Conservation (phyloP, 208 protist genomes). For the Acanthamoeba culbertsoni region DNA sequence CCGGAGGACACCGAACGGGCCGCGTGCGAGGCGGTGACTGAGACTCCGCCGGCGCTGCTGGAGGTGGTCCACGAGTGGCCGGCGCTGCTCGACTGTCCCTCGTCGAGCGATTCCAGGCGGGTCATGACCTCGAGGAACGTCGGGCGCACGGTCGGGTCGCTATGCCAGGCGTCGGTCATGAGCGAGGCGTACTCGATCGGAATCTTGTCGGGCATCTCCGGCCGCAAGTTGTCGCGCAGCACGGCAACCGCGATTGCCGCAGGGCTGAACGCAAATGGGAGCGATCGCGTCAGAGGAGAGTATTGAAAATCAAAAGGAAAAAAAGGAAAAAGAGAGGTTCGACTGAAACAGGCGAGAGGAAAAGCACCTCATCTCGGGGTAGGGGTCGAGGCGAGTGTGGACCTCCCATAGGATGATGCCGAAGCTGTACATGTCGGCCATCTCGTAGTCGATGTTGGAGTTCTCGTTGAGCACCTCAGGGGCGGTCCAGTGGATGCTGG, state of each 20-base stretch:
- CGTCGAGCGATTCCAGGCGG: neutral
- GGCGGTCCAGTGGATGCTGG: neutral
- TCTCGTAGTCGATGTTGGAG: neutral
- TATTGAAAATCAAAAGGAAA: no score
- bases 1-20: neutral
- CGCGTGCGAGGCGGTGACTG: neutral
- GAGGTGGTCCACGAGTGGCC: neutral
- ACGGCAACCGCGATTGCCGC: slow-evolving; percentile 42
- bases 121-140: slow-evolving; percentile 52
- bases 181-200: neutral
- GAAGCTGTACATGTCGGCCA: neutral
- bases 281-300: no score
- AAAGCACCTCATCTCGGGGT: neutral
- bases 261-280: neutral
- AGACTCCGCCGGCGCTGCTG: neutral
- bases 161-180: neutral
- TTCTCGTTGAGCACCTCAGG: slow-evolving; percentile 5
- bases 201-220: neutral
- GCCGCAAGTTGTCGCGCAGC: slow-evolving; percentile 26
- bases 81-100: neutral
- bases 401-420: slow-evolving; percentile 53
- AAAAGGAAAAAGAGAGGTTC: neutral
- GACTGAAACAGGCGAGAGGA: neutral
- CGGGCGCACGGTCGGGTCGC: neutral
- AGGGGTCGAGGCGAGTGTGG: neutral